phyloP scores from a whole-genome alignment of 2,329 filamentous ascomycete species.

The Microascus cirrosus region DNA sequence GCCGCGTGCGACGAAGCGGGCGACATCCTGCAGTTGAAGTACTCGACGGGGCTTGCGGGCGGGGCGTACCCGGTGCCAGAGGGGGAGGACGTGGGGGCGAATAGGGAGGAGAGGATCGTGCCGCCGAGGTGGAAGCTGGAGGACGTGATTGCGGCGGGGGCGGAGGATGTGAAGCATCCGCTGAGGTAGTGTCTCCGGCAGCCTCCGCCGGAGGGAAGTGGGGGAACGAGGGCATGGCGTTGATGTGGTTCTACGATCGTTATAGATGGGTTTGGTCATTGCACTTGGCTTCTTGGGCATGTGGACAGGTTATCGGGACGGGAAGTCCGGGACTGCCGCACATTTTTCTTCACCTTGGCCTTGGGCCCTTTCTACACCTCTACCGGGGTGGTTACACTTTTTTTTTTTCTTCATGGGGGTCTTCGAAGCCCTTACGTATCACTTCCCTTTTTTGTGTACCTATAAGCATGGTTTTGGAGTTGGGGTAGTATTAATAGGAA shows the following conservation, averaged over 20 bases:
- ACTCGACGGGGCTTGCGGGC: conserved; percentile 89
- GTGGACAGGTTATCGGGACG: too few relatives aligned
- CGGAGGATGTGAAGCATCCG: conserved; percentile 62
- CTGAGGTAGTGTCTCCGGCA: conserved; percentile 42
- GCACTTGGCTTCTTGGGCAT: too few relatives aligned
- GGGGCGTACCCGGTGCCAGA: conserved; percentile 69
- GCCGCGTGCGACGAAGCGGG: conserved; percentile 87
- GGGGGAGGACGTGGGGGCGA: conserved; percentile 43
- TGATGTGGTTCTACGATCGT: neutral
- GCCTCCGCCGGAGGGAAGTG: neutral
- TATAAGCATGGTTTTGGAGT: neutral
- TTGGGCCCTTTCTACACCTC: too few relatives aligned
- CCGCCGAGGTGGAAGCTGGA: conserved; percentile 78
- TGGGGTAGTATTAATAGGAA: neutral
- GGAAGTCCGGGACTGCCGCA: too few relatives aligned
- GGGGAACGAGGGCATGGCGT: neutral
- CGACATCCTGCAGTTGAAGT: conserved; percentile 87
- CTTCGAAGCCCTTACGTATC: neutral
- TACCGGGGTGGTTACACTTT: too few relatives aligned
- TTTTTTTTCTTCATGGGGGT: neutral
- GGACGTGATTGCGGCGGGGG: conserved; percentile 66
- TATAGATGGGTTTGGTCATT: too few relatives aligned
- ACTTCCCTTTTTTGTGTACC: neutral
- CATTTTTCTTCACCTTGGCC: too few relatives aligned
- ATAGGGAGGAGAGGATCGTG: conserved; percentile 58